These are phyloP conservation scores for Podospora tetraspora DNA, from an alignment of 495 filamentous ascomycete genomes.

Conservation along the genomic window DNA sequence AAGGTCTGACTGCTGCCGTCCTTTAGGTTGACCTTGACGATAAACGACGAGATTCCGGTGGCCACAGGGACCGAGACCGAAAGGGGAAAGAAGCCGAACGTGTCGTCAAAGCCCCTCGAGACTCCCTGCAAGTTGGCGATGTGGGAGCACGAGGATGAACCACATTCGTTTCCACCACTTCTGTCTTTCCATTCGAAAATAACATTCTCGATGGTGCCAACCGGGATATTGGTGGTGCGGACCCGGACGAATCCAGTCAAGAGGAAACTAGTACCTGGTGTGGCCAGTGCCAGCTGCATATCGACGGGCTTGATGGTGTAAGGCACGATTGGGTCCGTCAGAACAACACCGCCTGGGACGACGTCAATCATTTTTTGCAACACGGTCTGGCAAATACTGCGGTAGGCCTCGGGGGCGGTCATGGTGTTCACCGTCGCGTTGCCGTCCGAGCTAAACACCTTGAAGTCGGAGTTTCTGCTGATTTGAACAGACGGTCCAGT, in stretches of 20 bases:
- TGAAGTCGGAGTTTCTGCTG: slow-evolving; percentile 49
- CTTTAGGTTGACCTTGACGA: slow-evolving; percentile 35
- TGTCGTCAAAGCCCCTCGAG: slow-evolving; percentile 53
- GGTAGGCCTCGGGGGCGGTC: slow-evolving; percentile 39
- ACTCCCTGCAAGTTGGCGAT: slow-evolving; percentile 42
- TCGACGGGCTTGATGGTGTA: slow-evolving; percentile 56
- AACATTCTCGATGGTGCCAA: slow-evolving; percentile 39
- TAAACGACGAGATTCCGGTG: slow-evolving; percentile 45
- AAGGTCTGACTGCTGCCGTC: slow-evolving; percentile 37
- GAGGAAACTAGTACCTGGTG: slow-evolving; percentile 33
- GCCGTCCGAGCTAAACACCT: slow-evolving; percentile 51
- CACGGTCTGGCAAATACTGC: slow-evolving; percentile 43
- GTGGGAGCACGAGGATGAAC: slow-evolving; percentile 38
- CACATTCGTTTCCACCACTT: slow-evolving; percentile 81
- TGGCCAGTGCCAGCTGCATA: slow-evolving; percentile 41
- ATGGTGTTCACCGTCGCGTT: slow-evolving; percentile 52
- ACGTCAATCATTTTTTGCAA: slow-evolving; percentile 59
- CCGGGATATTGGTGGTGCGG: slow-evolving; percentile 35
- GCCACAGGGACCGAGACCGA: slow-evolving; percentile 31
- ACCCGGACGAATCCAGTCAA: slow-evolving; percentile 42
- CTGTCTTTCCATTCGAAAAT: slow-evolving; percentile 85
- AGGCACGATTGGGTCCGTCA: slow-evolving; percentile 50
- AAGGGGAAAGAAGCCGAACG: slow-evolving; percentile 49
- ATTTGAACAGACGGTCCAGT: slow-evolving; percentile 40
- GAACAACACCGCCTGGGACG: slow-evolving; percentile 46